phyloP scores from a whole-genome alignment of 768 basidiomycete genomes.

The Rubroboletus satanas region DNA sequence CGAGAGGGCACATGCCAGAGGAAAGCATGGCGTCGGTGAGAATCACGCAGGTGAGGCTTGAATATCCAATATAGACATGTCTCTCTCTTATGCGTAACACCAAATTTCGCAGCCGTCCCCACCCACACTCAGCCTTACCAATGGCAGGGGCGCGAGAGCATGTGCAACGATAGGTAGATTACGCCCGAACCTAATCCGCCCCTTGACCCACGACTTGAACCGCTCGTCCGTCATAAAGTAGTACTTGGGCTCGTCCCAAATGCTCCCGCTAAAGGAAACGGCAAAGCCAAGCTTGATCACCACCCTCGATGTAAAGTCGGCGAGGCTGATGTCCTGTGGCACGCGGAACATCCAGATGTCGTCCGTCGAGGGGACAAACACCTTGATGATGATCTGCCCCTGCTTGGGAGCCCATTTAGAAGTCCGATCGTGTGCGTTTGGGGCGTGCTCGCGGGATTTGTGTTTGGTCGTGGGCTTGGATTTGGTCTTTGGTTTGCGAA shows the following conservation, averaged over 20 bases:
- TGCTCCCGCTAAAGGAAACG: constrained; percentile 33
- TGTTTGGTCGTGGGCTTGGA: not conserved
- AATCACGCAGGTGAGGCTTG: not conserved
- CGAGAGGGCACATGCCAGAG: not conserved
- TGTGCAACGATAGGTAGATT: constrained; percentile 37
- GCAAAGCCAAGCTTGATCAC: constrained; percentile 35
- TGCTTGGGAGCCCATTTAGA: constrained; percentile 32
- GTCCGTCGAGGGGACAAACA: constrained; percentile 37
- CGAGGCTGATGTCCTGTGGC: constrained; percentile 29
- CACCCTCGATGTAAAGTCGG: constrained; percentile 31
- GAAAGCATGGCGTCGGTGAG: not conserved
- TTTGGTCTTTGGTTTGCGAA: constrained; percentile 14
- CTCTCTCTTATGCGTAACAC: constrained; percentile 14
- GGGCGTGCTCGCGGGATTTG: not conserved
- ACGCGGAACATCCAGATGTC: constrained; percentile 40
- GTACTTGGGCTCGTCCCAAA: constrained; percentile 28
- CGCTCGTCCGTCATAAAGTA: constrained; percentile 30
- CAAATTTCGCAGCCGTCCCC: constrained; percentile 20
- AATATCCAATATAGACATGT: not conserved
- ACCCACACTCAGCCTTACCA: constrained; percentile 17
- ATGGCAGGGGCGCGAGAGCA: constrained; percentile 10
- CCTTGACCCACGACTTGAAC: constrained; percentile 34
- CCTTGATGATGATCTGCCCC: constrained; percentile 37
- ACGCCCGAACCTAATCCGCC: constrained; percentile 31
- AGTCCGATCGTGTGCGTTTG: not conserved